Percentiles rank a stretch among this genome's conserved stretches.
These are phyloP conservation scores for Ceratobasidium sp. DNA, from an alignment of 1,284 basidiomycete species.

Conservation along the genomic window DNA sequence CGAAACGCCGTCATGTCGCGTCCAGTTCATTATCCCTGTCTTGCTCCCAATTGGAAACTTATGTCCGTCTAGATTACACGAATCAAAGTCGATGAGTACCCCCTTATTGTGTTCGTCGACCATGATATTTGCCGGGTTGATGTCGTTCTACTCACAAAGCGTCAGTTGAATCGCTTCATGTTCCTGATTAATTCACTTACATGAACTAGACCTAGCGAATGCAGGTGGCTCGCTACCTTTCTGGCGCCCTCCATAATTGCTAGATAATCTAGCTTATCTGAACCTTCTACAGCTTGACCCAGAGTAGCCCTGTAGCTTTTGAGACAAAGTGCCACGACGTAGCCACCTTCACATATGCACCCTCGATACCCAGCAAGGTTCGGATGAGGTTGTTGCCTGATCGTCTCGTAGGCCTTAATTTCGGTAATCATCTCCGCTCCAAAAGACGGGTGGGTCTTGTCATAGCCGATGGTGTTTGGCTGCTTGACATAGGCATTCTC, in stretches of 20 bases:
- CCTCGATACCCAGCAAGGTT: constrained; percentile 14
- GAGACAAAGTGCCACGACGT: not conserved
- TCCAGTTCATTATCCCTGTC: not conserved
- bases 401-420: not conserved
- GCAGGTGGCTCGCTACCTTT: not conserved
- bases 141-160: not conserved
- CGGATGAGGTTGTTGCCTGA: not conserved
- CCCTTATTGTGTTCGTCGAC: not conserved
- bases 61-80: not conserved
- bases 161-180: not conserved
- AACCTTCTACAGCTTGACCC: not conserved
- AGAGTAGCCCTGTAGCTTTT: not conserved
- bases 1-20: not conserved
- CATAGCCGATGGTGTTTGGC: not conserved
- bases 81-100: constrained; percentile 3
- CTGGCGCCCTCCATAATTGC: not conserved
- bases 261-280: not conserved
- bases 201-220: constrained; percentile 5
- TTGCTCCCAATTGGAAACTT: not conserved
- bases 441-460: not conserved
- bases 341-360: not conserved
- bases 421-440: not conserved
- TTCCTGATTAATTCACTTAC: not conserved
- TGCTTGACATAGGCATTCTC: not conserved
- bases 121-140: constrained; percentile 3